These are phyloP conservation scores for Crithidia sp. DNA, from an alignment of 208 protist species.

Conservation along the genomic window DNA sequence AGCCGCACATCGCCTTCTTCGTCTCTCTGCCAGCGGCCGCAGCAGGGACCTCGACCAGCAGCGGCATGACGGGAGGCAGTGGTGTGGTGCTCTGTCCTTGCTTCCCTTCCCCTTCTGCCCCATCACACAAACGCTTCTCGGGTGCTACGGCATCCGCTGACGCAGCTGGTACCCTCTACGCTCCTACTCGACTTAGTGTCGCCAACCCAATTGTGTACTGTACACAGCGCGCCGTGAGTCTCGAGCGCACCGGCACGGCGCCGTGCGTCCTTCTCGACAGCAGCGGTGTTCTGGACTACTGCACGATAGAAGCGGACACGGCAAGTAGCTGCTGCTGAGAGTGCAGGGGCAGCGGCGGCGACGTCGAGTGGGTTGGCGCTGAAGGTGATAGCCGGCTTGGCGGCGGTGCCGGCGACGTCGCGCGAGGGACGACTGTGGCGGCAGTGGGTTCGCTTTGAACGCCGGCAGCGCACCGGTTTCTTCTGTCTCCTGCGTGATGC, in stretches of 20 bases:
- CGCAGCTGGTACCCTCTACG: neutral
- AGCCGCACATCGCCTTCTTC: conserved; percentile 67
- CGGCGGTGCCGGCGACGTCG: conserved; percentile 28
- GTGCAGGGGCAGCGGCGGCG: neutral
- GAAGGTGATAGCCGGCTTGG: conserved; percentile 53
- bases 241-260: conserved; percentile 26
- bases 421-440: conserved; percentile 46
- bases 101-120: conserved; percentile 15
- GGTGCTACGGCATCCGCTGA: neutral
- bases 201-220: conserved; percentile 52
- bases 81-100: conserved; percentile 42
- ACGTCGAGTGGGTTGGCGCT: conserved; percentile 29
- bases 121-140: neutral
- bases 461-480: conserved; percentile 64
- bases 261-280: conserved; percentile 59
- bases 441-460: conserved; percentile 63
- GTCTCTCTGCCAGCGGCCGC: conserved; percentile 1
- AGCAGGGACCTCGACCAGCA: neutral
- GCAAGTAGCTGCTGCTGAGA: neutral
- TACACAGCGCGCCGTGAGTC: conserved; percentile 39
- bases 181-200: conserved; percentile 41
- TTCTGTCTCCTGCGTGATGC: conserved; percentile 58
- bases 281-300: conserved; percentile 69
- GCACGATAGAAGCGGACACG: conserved; percentile 33
- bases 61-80: neutral